Conservation (phyloP, 2,329 filamentous ascomycete genomes). For the Amesomyces nigricolor region DNA sequence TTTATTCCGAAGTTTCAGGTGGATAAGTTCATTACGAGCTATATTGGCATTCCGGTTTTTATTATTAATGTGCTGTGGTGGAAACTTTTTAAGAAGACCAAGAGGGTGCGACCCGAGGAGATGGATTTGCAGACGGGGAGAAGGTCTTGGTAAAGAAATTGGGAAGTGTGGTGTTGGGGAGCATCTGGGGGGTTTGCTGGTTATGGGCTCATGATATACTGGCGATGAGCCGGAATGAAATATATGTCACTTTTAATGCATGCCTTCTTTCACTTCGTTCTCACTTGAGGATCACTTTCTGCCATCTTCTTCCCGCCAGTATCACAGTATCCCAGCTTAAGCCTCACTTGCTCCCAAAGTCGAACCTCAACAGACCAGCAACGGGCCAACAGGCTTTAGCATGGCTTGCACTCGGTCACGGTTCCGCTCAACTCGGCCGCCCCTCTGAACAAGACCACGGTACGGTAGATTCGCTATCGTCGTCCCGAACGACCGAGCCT, state of each 20-base stretch:
- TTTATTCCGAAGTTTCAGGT: constrained; percentile 59
- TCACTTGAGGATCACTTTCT: too few species aligned
- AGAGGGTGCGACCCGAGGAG: constrained; percentile 45
- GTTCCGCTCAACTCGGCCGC: constrained; percentile 17
- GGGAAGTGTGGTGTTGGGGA: background rate
- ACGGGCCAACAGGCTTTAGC: constrained; percentile 17
- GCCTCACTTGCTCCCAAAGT: constrained; percentile 13
- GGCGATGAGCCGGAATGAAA: too few species aligned
- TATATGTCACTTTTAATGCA: too few species aligned
- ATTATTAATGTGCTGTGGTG: constrained; percentile 58
- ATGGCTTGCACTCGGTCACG: constrained; percentile 12
- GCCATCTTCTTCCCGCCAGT: constrained; percentile 7
- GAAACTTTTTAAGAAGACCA: constrained; percentile 56
- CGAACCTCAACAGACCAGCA: constrained; percentile 20
- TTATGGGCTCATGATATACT: too few species aligned
- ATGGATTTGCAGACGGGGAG: constrained; percentile 53
- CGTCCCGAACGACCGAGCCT: too few species aligned
- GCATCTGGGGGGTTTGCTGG: background rate
- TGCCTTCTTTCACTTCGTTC: too few species aligned
- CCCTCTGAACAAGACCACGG: background rate
- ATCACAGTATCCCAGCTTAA: constrained; percentile 16
- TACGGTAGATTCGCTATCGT: too few species aligned
- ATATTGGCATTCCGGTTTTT: constrained; percentile 35
- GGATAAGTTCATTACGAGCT: constrained; percentile 58
- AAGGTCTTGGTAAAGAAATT: constrained; percentile 18